Conservation (phyloP, 2,329 filamentous ascomycete species). For the Hypoxylon sp. region DNA sequence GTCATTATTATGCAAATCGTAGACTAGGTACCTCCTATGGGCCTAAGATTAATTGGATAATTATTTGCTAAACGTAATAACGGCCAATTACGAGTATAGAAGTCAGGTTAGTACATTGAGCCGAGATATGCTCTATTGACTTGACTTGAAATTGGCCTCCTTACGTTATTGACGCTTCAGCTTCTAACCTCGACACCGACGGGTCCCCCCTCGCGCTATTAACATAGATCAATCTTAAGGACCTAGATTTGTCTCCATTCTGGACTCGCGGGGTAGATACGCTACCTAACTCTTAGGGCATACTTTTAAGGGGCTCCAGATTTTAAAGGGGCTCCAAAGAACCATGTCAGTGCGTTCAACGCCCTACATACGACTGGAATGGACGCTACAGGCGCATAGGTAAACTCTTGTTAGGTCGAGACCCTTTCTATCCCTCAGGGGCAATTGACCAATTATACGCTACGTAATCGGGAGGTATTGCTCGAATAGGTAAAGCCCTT, state of each 20-base stretch:
- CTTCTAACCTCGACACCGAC: conserved; percentile 4
- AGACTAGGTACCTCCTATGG: background rate
- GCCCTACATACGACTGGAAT: conserved; percentile 1
- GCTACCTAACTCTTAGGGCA: background rate
- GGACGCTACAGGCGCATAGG: background rate
- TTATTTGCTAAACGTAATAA: background rate
- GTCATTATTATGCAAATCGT: background rate
- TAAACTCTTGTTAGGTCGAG: conserved; percentile 8
- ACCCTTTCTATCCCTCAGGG: conserved; percentile 3
- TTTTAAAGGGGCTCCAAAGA: conserved; percentile 9
- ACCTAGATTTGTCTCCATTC: background rate
- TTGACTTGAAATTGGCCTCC: background rate
- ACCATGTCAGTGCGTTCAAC: conserved; percentile 11
- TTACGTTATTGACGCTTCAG: background rate
- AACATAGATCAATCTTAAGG: background rate
- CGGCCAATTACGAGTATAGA: background rate
- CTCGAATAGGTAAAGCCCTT: conserved; percentile 38
- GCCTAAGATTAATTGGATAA: background rate
- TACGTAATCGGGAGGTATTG: background rate
- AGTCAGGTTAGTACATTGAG: background rate
- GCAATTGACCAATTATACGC: conserved; percentile 21
- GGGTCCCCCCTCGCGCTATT: background rate
- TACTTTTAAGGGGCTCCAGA: background rate
- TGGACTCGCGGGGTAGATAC: conserved; percentile 10
- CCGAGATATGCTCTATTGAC: background rate